These are phyloP conservation scores for Dryadomyces sulphureus DNA, from an alignment of 2,329 filamentous ascomycete genomes.

Conservation along the genomic window DNA sequence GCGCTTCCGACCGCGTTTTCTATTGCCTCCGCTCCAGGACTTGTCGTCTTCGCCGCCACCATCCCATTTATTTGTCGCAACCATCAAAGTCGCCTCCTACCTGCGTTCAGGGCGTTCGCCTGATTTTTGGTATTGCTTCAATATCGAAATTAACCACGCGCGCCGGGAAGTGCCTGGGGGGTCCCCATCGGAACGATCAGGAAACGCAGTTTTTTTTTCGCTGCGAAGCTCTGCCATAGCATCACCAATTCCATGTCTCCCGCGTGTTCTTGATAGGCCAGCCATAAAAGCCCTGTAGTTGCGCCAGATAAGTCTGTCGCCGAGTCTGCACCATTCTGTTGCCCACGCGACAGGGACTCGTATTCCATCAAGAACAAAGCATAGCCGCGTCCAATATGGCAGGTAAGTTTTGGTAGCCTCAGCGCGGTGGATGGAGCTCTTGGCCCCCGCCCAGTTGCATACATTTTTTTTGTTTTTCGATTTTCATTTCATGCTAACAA, in stretches of 20 bases:
- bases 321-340: neutral
- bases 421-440: neutral
- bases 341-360: neutral
- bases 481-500: neutral
- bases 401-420: slow-evolving; percentile 4
- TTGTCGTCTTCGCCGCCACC: neutral
- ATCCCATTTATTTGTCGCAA: neutral
- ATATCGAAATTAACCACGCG: neutral
- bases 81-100: neutral
- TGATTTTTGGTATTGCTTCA: neutral
- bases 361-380: neutral
- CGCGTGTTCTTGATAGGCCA: neutral
- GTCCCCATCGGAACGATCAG: neutral
- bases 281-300: neutral
- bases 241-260: neutral
- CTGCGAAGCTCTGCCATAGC: neutral
- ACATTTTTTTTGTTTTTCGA: neutral
- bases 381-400: slow-evolving; percentile 6
- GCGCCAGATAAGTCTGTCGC: neutral
- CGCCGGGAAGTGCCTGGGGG: neutral
- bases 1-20: neutral
- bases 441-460: neutral
- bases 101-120: neutral
- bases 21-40: neutral
- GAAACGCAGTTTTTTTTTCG: neutral